A percentile compares a stretch with the other conserved stretches of the same genome.
These are phyloP conservation scores for Microstegium vimineum DNA, from an alignment of 176 grass and related monocot species.

Conservation along the genomic window DNA sequence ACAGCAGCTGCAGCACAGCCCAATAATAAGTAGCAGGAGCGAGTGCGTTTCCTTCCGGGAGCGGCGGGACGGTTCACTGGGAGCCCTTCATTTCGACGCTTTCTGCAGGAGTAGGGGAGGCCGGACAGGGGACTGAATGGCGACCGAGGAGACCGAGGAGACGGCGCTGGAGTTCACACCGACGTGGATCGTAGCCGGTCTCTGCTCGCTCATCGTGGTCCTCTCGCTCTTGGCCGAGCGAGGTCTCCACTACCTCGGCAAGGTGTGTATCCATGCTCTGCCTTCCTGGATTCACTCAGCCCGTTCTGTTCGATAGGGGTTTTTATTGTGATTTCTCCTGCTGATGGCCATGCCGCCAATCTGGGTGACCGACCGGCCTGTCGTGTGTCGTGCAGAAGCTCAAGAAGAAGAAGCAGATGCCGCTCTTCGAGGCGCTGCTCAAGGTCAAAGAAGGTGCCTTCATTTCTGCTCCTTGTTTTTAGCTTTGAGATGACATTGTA, in stretches of 20 bases:
- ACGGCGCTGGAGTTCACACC: constrained; percentile 76
- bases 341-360: too few species aligned
- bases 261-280: constrained; percentile 29
- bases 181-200: constrained; percentile 83
- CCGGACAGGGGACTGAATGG: neutral
- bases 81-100: neutral
- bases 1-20: too few species aligned
- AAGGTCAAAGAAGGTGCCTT: constrained; percentile 90
- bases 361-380: neutral
- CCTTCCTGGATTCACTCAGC: neutral
- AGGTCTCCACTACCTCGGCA: constrained; percentile 72
- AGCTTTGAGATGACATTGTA: neutral
- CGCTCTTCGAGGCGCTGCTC: constrained; percentile 82
- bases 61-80: too few species aligned
- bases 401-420: constrained; percentile 71
- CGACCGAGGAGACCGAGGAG: constrained; percentile 1
- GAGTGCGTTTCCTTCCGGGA: too few species aligned
- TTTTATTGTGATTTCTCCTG: too few species aligned
- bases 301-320: neutral
- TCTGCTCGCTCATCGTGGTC: constrained; percentile 72
- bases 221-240: constrained; percentile 77
- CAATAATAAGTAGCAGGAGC: too few species aligned
- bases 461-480: neutral
- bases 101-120: neutral
- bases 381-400: constrained; percentile 37